phyloP scores from a whole-genome alignment of 371 early-diverging fungal species.

The Lichtheimia ramosa region DNA sequence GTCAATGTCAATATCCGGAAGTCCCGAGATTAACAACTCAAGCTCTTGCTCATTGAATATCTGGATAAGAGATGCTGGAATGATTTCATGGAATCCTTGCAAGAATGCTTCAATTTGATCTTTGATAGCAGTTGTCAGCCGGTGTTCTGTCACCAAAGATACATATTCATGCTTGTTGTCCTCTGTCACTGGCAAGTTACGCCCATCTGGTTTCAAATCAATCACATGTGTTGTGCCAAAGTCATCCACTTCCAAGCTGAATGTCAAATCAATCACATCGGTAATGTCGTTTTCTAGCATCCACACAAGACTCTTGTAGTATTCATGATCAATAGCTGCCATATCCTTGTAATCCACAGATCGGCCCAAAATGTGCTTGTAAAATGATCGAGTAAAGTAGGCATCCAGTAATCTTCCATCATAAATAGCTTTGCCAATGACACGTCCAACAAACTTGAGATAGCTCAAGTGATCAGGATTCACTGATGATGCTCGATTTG shows the following conservation, averaged over 20 bases:
- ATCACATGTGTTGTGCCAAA: constrained; percentile 87
- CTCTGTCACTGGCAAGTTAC: constrained; percentile 92
- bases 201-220: constrained; percentile 91
- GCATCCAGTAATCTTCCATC: constrained; percentile 94
- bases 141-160: constrained; percentile 86
- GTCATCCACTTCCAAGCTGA: constrained; percentile 91
- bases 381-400: constrained; percentile 98
- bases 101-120: constrained; percentile 94
- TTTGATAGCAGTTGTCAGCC: constrained; percentile 84
- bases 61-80: constrained; percentile 86
- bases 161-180: constrained; percentile 98
- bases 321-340: constrained; percentile 96
- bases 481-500: constrained; percentile 91
- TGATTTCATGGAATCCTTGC: constrained; percentile 95
- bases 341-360: constrained; percentile 95
- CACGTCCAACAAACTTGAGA: constrained; percentile 98
- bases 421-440: constrained; percentile 98
- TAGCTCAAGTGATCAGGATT: constrained; percentile 96
- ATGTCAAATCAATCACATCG: constrained; percentile 93
- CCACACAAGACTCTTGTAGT: constrained; percentile 97
- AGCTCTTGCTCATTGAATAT: constrained; percentile 99
- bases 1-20: constrained; percentile 98
- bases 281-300: constrained; percentile 97
- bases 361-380: constrained; percentile 95
- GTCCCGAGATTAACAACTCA: constrained; percentile 96